These are phyloP conservation scores for Colletotrichum sansevieriae DNA, from an alignment of 2,329 filamentous ascomycete species.

Conservation along the genomic window DNA sequence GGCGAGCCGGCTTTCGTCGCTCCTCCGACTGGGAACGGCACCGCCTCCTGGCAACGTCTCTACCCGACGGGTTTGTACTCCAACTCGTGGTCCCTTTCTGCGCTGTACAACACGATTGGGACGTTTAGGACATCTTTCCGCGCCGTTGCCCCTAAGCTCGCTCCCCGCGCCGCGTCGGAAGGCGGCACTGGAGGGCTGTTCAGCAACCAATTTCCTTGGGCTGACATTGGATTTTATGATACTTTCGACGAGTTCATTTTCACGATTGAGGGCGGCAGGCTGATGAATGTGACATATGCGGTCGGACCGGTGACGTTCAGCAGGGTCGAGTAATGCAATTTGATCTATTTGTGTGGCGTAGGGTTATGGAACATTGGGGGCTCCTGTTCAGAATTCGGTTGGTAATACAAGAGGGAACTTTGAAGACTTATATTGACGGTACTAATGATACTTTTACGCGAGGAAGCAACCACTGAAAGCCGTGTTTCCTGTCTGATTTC, in stretches of 20 bases:
- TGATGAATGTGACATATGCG: accelerated
- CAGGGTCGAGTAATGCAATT: not conserved
- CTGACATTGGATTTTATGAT: not conserved
- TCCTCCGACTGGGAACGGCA: too few species aligned
- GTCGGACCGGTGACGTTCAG: not conserved
- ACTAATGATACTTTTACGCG: too few species aligned
- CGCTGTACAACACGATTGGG: constrained; percentile 1
- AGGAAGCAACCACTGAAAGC: too few species aligned
- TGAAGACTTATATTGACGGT: too few species aligned
- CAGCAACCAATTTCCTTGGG: not conserved
- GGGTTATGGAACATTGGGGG: too few species aligned
- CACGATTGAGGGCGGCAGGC: not conserved
- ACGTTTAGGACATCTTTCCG: not conserved
- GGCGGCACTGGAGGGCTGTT: not conserved
- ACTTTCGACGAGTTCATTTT: not conserved
- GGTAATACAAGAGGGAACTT: too few species aligned
- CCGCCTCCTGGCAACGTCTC: not conserved
- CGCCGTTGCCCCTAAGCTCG: accelerated
- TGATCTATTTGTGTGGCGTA: too few species aligned
- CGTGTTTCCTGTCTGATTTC: too few species aligned
- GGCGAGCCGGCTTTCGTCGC: not conserved
- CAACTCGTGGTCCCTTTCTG: not conserved
- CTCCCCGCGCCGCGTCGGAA: not conserved
- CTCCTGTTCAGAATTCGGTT: too few species aligned
- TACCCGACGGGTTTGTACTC: constrained; percentile 8